Evolutionary conservation across 768 basidiomycete species (phyloP).

Genomic region (Leccinum boreale): DNA sequence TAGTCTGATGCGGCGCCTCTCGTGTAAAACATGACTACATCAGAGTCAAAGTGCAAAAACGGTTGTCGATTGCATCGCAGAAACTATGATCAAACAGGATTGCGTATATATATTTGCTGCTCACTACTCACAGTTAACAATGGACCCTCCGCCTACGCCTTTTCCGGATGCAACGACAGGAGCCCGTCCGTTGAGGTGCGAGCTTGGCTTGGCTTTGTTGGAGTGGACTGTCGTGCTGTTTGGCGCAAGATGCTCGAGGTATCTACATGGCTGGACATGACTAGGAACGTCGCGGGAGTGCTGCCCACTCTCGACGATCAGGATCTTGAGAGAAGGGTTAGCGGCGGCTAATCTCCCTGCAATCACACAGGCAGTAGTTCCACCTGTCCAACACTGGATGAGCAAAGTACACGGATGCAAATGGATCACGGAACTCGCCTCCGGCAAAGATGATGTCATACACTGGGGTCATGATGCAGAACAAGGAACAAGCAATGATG

Average conservation of each 20-base stretch:
- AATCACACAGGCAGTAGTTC: background rate
- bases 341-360: background rate
- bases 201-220: background rate
- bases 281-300: background rate
- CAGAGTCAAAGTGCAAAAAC: background rate
- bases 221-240: background rate
- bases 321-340: background rate
- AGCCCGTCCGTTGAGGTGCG: background rate
- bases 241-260: background rate
- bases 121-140: background rate
- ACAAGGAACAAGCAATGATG: background rate
- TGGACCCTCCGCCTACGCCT: background rate
- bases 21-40: conserved; percentile 43
- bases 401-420: background rate
- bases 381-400: background rate
- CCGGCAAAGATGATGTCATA: background rate
- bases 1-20: conserved; percentile 61
- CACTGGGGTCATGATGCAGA: background rate
- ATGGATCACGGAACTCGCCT: background rate
- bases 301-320: background rate
- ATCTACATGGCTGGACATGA: too few relatives aligned
- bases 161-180: background rate
- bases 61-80: background rate
- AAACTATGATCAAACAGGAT: background rate
- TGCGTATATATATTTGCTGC: background rate